phyloP scores from a whole-genome alignment of 2,329 filamentous ascomycete species.

The Coniochaeta pulveracea region DNA sequence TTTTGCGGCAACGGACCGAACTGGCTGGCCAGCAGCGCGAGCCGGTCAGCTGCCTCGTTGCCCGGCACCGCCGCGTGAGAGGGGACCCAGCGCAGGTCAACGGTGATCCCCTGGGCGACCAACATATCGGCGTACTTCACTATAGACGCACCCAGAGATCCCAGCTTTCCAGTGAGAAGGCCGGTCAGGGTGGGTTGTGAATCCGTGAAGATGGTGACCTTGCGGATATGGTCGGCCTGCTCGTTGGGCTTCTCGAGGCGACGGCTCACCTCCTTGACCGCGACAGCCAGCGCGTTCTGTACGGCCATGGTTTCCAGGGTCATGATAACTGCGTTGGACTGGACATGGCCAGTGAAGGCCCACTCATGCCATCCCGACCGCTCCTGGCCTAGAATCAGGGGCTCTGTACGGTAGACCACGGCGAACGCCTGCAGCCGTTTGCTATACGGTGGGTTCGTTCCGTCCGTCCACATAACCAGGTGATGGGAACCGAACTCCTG shows the following conservation, averaged over 20 bases:
- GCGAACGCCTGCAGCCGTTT: not conserved
- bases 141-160: not conserved
- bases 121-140: not conserved
- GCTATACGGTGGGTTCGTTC: not conserved
- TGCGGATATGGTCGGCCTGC: not conserved
- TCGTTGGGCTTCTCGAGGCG: no score
- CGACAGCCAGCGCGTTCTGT: not conserved
- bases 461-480: constrained; percentile 4
- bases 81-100: constrained; percentile 2
- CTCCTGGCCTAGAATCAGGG: no score
- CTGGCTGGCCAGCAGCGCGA: constrained; percentile 2
- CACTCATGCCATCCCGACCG: not conserved
- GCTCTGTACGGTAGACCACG: constrained; percentile 2
- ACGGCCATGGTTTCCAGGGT: constrained; percentile 1
- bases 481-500: constrained; percentile 1
- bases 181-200: constrained; percentile 1
- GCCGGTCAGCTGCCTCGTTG: constrained; percentile 1
- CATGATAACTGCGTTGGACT: not conserved
- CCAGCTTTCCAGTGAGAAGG: not conserved
- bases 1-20: not conserved
- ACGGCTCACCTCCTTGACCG: not conserved
- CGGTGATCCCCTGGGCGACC: not conserved
- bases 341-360: not conserved
- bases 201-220: constrained; percentile 2
- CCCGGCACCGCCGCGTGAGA: not conserved